Percentiles rank a stretch among this genome's conserved stretches.
Evolutionary conservation across 805 yeast genomes (phyloP).

Genomic region (Ogataea paradorogensis): DNA sequence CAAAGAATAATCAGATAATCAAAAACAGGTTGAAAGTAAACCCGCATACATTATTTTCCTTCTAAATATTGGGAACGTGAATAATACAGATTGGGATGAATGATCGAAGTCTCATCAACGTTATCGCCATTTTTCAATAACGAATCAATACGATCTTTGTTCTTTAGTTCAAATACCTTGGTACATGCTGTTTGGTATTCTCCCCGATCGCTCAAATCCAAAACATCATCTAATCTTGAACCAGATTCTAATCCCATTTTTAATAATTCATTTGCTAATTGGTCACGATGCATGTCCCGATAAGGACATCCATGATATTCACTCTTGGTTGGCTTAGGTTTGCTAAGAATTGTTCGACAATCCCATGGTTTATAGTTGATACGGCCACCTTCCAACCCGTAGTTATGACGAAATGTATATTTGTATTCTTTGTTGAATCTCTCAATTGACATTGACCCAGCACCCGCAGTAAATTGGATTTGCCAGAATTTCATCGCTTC

Average conservation of each 20-base stretch:
- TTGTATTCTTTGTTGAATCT: constrained; percentile 83
- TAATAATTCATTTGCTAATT: constrained; percentile 51
- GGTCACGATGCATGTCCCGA: constrained; percentile 67
- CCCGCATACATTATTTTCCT: constrained; percentile 17
- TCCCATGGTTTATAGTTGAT: constrained; percentile 83
- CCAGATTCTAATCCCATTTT: constrained; percentile 66
- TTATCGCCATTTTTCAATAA: constrained; percentile 38
- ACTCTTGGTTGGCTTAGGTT: constrained; percentile 61
- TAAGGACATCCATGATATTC: constrained; percentile 95
- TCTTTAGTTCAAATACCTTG: constrained; percentile 76
- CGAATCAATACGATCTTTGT: constrained; percentile 41
- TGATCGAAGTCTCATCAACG: constrained; percentile 58
- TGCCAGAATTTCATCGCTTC: constrained; percentile 89
- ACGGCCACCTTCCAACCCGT: constrained; percentile 90
- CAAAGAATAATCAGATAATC: too few species aligned
- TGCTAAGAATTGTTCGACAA: constrained; percentile 71
- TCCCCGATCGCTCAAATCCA: constrained; percentile 64
- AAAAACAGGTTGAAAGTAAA: neutral
- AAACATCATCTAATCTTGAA: constrained; percentile 48
- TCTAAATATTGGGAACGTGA: constrained; percentile 68
- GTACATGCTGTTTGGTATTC: constrained; percentile 88
- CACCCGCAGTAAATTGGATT: constrained; percentile 57
- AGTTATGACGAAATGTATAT: constrained; percentile 83
- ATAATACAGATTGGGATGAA: constrained; percentile 86
- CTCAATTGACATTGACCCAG: constrained; percentile 56